Conservation (phyloP, 2,329 filamentous ascomycete species). For the Fusarium concolor region DNA sequence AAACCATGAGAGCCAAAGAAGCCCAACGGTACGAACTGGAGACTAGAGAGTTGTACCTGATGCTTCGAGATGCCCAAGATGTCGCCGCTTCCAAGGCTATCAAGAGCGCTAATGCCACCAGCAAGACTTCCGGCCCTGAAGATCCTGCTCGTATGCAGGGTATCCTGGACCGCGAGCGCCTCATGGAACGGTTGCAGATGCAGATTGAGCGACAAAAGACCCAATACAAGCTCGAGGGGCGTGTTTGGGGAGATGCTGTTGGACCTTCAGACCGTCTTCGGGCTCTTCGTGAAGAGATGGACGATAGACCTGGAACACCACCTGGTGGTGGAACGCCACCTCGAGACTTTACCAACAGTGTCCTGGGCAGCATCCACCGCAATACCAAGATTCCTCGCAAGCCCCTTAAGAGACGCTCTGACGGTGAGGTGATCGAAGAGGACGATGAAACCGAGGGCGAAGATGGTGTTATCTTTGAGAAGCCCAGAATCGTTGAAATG, state of each 20-base stretch:
- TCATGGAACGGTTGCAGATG: constrained; percentile 94
- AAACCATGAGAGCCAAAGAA: constrained; percentile 88
- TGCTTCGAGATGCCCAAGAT: constrained; percentile 97
- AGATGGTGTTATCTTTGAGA: constrained; percentile 73
- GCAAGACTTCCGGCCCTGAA: constrained; percentile 64
- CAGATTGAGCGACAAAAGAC: constrained; percentile 98
- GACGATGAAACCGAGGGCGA: constrained; percentile 63
- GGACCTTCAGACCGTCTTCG: constrained; percentile 92
- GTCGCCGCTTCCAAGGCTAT: constrained; percentile 87
- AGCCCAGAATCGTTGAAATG: constrained; percentile 82
- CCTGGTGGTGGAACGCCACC: constrained; percentile 64
- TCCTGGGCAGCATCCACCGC: constrained; percentile 78
- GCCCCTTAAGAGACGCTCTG: constrained; percentile 57
- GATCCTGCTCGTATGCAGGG: constrained; percentile 86
- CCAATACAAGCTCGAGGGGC: constrained; percentile 95
- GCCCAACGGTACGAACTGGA: constrained; percentile 95
- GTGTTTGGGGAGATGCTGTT: constrained; percentile 83
- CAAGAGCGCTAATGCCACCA: constrained; percentile 62
- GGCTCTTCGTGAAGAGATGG: constrained; percentile 95
- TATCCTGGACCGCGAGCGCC: constrained; percentile 89
- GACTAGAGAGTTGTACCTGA: constrained; percentile 95
- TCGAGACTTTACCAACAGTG: constrained; percentile 75
- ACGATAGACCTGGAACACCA: constrained; percentile 66
- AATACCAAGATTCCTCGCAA: constrained; percentile 68
- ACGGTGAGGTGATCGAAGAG: constrained; percentile 61